Conservation (phyloP, 2,329 filamentous ascomycete genomes). For the Kalmusia sp. region DNA sequence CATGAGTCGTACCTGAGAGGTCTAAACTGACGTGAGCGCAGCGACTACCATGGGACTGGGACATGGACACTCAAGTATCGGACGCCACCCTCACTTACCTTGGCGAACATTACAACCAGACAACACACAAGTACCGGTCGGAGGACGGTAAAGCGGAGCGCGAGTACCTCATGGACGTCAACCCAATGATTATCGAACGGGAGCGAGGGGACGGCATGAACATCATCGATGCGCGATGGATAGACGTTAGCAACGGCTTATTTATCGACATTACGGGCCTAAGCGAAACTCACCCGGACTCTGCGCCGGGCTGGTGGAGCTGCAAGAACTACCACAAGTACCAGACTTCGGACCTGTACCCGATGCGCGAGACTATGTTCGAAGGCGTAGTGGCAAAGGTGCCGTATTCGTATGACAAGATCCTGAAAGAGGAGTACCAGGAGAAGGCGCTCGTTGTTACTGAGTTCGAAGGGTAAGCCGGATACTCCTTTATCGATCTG, state of each 20-base stretch:
- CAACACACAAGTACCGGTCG: conserved; percentile 57
- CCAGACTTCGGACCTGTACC: conserved; percentile 73
- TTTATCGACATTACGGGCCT: conserved; percentile 86
- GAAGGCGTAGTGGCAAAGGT: conserved; percentile 75
- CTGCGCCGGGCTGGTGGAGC: conserved; percentile 70
- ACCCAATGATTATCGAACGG: conserved; percentile 70
- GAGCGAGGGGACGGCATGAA: conserved; percentile 73
- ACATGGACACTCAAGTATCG: conserved; percentile 81
- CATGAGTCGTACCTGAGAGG: neutral
- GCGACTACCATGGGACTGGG: conserved; percentile 84
- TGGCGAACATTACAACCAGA: conserved; percentile 72
- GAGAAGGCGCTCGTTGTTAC: conserved; percentile 66
- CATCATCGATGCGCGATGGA: conserved; percentile 85
- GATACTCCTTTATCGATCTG: neutral
- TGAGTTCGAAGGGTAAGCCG: conserved; percentile 66
- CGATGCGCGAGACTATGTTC: conserved; percentile 75
- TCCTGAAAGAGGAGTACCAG: conserved; percentile 71
- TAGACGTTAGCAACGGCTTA: conserved; percentile 76
- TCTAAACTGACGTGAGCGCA: conserved; percentile 41
- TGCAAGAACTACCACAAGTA: conserved; percentile 85
- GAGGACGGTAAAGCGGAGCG: conserved; percentile 50
- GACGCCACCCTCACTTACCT: conserved; percentile 71
- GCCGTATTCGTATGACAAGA: conserved; percentile 72
- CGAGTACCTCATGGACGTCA: conserved; percentile 77
- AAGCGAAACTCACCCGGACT: conserved; percentile 68